phyloP scores from a whole-genome alignment of 768 basidiomycete genomes.

The Kwoniella sp. region DNA sequence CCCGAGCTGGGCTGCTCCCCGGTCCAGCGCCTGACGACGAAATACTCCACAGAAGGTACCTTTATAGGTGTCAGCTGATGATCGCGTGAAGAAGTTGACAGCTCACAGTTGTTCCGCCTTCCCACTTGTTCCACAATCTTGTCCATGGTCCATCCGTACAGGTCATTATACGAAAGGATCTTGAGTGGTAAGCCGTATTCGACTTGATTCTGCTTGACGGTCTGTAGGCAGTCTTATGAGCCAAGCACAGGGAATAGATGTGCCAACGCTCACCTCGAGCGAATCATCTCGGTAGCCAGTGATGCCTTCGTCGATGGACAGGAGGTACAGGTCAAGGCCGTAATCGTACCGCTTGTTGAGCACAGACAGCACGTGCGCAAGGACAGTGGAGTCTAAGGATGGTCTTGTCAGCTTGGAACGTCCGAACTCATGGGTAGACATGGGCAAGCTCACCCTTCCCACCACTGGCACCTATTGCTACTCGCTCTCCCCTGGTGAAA shows the following conservation, averaged over 20 bases:
- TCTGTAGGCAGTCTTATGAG: constrained; percentile 55
- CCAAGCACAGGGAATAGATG: not conserved
- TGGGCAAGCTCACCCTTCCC: constrained; percentile 69
- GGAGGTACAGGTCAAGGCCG: constrained; percentile 79
- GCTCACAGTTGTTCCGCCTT: constrained; percentile 85
- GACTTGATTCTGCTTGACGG: constrained; percentile 92
- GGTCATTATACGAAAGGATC: constrained; percentile 89
- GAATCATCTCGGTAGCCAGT: constrained; percentile 98
- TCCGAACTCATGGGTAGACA: not conserved
- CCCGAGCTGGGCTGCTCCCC: constrained; percentile 78
- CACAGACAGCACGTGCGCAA: constrained; percentile 94
- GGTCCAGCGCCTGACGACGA: constrained; percentile 88
- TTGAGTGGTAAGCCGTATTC: constrained; percentile 94
- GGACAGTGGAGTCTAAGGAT: constrained; percentile 82
- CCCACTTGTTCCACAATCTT: constrained; percentile 89
- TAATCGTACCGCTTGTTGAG: constrained; percentile 92
- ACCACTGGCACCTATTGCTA: constrained; percentile 96
- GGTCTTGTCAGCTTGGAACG: not conserved
- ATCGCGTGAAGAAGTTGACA: not conserved
- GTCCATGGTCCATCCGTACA: constrained; percentile 99
- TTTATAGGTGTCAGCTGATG: constrained; percentile 22
- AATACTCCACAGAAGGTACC: constrained; percentile 97
- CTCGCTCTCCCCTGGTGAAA: constrained; percentile 82
- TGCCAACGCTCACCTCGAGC: constrained; percentile 71
- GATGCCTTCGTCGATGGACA: constrained; percentile 98